Conservation (phyloP, 169 alveolate genomes). For the Theileria orientalis region DNA sequence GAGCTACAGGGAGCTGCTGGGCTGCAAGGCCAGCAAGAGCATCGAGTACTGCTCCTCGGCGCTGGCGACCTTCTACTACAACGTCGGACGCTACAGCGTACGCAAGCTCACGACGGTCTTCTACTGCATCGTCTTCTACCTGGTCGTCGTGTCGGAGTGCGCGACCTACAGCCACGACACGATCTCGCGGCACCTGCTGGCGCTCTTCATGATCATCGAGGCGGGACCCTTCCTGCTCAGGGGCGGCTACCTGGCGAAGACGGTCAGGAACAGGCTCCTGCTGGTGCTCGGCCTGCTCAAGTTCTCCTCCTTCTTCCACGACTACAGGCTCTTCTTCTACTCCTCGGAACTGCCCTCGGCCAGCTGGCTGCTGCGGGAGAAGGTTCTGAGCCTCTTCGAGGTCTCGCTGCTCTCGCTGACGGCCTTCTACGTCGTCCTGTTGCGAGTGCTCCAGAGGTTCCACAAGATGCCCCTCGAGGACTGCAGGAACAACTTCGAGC, state of each 20-base stretch:
- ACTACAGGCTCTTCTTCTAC: conserved; percentile 7
- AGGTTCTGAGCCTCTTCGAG: conserved; percentile 27
- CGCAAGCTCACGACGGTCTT: not conserved
- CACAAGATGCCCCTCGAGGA: not conserved
- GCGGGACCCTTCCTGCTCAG: conserved; percentile 2
- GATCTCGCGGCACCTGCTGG: conserved; percentile 16
- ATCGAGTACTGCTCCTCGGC: not conserved
- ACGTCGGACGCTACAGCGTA: not conserved
- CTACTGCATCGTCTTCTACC: not conserved
- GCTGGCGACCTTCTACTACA: not conserved
- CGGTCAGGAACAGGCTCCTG: conserved; percentile 3
- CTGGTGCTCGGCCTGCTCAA: conserved; percentile 4
- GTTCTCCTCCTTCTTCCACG: conserved; percentile 32
- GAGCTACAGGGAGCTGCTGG: not conserved
- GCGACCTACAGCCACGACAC: conserved; percentile 45
- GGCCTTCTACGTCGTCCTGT: conserved; percentile 15
- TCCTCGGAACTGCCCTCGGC: conserved; percentile 18
- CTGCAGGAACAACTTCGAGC: not conserved
- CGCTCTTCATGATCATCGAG: conserved; percentile 5
- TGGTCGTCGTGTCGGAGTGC: conserved; percentile 47
- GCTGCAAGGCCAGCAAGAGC: not conserved
- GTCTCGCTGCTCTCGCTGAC: conserved; percentile 18
- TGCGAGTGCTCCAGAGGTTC: not conserved
- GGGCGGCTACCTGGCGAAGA: not conserved
- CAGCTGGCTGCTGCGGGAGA: conserved; percentile 11